These are phyloP conservation scores for Colletotrichum nymphaeae DNA, from an alignment of 2,329 filamentous ascomycete species.

Conservation along the genomic window DNA sequence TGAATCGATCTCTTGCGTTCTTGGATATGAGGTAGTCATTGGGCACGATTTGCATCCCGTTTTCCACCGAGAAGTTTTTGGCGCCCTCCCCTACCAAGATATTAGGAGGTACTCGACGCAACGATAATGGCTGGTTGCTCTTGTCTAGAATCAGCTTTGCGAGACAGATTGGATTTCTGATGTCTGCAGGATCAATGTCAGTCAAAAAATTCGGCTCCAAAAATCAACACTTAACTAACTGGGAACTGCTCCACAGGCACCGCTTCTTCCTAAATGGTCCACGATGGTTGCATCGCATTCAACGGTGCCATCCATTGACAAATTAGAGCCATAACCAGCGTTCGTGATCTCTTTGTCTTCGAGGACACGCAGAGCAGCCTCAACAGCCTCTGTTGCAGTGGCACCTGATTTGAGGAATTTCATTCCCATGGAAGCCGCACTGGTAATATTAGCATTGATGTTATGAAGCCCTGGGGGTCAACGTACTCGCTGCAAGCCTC, in stretches of 20 bases:
- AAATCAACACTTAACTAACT: constrained; percentile 66
- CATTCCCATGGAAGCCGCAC: constrained; percentile 88
- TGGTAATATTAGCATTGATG: constrained; percentile 47
- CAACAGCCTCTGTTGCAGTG: constrained; percentile 87
- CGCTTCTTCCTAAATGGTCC: constrained; percentile 90
- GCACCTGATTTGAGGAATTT: constrained; percentile 81
- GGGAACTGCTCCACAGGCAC: constrained; percentile 90
- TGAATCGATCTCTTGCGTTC: constrained; percentile 81
- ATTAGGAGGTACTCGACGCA: constrained; percentile 92
- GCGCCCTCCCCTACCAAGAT: constrained; percentile 89
- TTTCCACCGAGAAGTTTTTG: constrained; percentile 83
- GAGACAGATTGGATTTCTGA: constrained; percentile 91
- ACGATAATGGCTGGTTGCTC: constrained; percentile 80
- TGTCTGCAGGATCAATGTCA: constrained; percentile 64
- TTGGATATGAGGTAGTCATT: constrained; percentile 84
- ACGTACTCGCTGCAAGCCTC: constrained; percentile 88
- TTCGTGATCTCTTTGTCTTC: constrained; percentile 98
- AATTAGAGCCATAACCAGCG: constrained; percentile 93
- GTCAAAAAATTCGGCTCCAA: constrained; percentile 10
- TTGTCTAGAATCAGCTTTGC: constrained; percentile 86
- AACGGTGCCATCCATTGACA: constrained; percentile 89
- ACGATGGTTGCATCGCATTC: constrained; percentile 96
- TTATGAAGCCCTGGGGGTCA: no score
- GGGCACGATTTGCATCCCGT: constrained; percentile 78
- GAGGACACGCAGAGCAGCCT: constrained; percentile 86